Percentiles rank a stretch among this genome's conserved stretches.
phyloP scores from a whole-genome alignment of 163 green algal genomes.

The Scenedesmus sp. region DNA sequence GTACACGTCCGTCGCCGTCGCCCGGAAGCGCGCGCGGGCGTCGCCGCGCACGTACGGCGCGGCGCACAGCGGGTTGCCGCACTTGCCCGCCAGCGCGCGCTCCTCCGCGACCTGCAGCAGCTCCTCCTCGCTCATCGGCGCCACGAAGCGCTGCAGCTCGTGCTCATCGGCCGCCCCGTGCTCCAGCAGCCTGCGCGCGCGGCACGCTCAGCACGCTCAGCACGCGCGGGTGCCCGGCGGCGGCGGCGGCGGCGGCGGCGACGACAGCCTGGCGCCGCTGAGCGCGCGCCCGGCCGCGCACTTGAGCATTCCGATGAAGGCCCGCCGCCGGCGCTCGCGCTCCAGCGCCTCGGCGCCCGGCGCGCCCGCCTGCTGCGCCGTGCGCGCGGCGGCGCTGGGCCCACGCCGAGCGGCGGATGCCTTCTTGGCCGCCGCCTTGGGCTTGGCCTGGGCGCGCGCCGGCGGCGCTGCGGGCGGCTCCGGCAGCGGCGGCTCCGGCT shows the following conservation, averaged over 20 bases:
- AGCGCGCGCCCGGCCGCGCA: neutral
- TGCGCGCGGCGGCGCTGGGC: neutral
- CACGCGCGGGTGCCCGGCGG: neutral
- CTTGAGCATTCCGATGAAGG: slow-evolving; percentile 46
- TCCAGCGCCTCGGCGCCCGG: slow-evolving; percentile 20
- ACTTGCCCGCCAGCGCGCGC: slow-evolving; percentile 62
- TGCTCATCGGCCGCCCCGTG: slow-evolving; percentile 37
- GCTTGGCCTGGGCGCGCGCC: too few relatives aligned
- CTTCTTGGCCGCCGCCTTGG: too few relatives aligned
- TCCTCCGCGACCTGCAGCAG: slow-evolving; percentile 68
- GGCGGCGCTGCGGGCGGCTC: too few relatives aligned
- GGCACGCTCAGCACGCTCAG: slow-evolving; percentile 31
- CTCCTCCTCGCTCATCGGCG: slow-evolving; percentile 54
- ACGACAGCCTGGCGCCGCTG: neutral
- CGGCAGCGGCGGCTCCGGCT: too few relatives aligned
- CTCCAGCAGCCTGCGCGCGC: slow-evolving; percentile 54
- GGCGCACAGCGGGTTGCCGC: slow-evolving; percentile 68
- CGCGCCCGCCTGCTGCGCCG: neutral
- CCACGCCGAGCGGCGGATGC: too few relatives aligned
- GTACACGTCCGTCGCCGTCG: neutral
- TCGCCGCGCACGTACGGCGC: too few relatives aligned
- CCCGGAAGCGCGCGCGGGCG: slow-evolving; percentile 25
- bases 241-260: neutral
- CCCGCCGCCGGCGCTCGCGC: neutral
- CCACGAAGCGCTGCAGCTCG: slow-evolving; percentile 36